Conservation (phyloP, 345 rosid species). For the Syzygium grande region DNA sequence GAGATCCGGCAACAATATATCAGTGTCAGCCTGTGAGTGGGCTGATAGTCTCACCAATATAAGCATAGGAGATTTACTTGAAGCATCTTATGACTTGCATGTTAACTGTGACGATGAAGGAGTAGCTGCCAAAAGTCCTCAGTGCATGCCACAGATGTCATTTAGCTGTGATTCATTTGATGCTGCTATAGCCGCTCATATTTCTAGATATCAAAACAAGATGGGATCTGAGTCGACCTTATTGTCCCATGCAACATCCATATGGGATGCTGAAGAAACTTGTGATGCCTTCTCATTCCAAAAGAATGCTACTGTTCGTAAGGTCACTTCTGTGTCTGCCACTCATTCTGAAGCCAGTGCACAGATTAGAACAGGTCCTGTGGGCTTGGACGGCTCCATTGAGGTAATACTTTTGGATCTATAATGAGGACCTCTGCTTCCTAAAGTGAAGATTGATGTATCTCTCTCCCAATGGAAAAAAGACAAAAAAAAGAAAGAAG, state of each 20-base stretch:
- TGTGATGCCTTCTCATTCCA: conserved; percentile 93
- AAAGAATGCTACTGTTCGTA: conserved; percentile 15
- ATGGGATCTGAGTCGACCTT: conserved; percentile 24
- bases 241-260: conserved; percentile 46
- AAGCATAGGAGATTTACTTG: conserved; percentile 89
- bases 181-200: conserved; percentile 97
- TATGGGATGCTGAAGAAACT: conserved; percentile 98
- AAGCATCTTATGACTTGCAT: conserved; percentile 44
- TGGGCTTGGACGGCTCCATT: conserved; percentile 9
- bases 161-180: conserved; percentile 95
- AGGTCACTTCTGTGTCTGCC: conserved; percentile 16
- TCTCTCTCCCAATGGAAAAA: not conserved
- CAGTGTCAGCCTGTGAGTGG: conserved; percentile 79
- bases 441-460: not conserved
- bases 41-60: conserved; percentile 93
- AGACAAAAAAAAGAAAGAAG: not conserved
- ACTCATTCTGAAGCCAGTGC: conserved; percentile 18
- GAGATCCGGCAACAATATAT: conserved; percentile 23
- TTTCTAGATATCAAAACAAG: conserved; percentile 69
- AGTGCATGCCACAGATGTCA: conserved; percentile 47
- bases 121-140: conserved; percentile 32
- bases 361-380: conserved; percentile 13
- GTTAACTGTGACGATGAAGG: conserved; percentile 21
- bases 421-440: not conserved
- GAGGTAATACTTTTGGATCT: conserved; percentile 28